Base-by-base conservation (phyloP, 176 grass and related monocot species). In the Poa annua region DNA sequence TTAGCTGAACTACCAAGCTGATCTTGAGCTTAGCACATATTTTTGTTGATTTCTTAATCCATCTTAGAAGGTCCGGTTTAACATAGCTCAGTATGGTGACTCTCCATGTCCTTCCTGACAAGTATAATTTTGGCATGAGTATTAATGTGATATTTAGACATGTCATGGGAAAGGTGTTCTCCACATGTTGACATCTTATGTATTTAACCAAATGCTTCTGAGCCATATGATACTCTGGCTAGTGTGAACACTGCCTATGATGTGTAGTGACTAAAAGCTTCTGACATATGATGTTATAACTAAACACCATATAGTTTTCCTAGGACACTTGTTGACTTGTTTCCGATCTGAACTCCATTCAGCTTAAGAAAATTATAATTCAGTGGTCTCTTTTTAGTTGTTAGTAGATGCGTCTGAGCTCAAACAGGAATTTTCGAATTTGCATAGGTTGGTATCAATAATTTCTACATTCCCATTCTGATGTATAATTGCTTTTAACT, bases 401-500 rank as follows among this genome's bases (percentile, higher is more conserved):
- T 48, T 48, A 48, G 45, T 11, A 48, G 12, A 48, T 14, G 0
- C 45, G 11, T 3, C 45, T 4, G 12, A 48, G 57, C 22, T 6
- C 11, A 61, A 3, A n/a, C 11, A 25, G 57, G 11, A 62, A 6
- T 29, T 62, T 62, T 62, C 13, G 24, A 62, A 62, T 62, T 53
- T 80, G 19, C 56, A 33, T 45, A 51, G 4, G 1, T 8, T 75
- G 38, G 4, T 65, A n/a, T 67, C 44, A 52, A 72, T 64, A 63
- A 67, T 52, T 59, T 74, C 24, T 83, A 19, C 4, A 17, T 51
- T 29, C 38, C 32, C 45, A 73, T 60, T 29, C 42, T 32, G 14
- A 62, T 89, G 1, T 51, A 54, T 76, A 75, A 11, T 53, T 83
- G 14, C 66, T 45, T 83, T 17, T 24, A 64, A 84, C 49, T 84